phyloP scores from a whole-genome alignment of 2,329 filamentous ascomycete species.

The Microdochium trichocladiopsis region DNA sequence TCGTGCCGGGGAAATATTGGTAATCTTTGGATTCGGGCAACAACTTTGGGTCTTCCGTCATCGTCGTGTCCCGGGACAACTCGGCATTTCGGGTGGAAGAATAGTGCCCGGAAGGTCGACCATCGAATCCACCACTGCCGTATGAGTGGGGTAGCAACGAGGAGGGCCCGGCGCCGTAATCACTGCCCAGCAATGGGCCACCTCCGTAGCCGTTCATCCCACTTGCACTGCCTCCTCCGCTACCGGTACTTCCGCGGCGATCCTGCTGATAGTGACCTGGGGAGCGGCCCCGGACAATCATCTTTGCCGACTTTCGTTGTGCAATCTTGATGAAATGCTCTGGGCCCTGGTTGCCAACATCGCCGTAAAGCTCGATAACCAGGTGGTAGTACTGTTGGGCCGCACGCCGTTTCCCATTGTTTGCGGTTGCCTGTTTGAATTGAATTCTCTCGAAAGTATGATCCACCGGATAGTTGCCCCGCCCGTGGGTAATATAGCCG shows the following conservation, averaged over 20 bases:
- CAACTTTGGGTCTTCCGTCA: constrained; percentile 43
- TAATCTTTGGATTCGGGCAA: constrained; percentile 43
- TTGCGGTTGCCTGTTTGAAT: constrained; percentile 89
- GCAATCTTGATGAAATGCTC: constrained; percentile 65
- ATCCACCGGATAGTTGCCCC: constrained; percentile 40
- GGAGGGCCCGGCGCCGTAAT: constrained; percentile 27
- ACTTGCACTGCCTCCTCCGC: constrained; percentile 59
- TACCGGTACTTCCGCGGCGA: constrained; percentile 60
- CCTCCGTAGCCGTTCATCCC: constrained; percentile 43
- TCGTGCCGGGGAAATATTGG: constrained; percentile 44
- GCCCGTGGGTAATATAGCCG: constrained; percentile 18
- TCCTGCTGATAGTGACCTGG: constrained; percentile 75
- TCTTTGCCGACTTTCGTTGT: constrained; percentile 65
- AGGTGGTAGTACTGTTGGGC: constrained; percentile 91
- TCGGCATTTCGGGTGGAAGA: constrained; percentile 37
- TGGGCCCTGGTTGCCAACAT: constrained; percentile 43
- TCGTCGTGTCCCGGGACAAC: constrained; percentile 41
- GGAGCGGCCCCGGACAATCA: constrained; percentile 81
- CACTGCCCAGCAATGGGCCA: constrained; percentile 29
- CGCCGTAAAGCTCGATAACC: constrained; percentile 76
- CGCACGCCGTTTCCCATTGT: constrained; percentile 85
- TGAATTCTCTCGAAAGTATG: constrained; percentile 82
- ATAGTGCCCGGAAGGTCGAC: constrained; percentile 30
- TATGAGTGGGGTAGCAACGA: constrained; percentile 32
- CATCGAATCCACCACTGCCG: constrained; percentile 26